phyloP scores from a whole-genome alignment of 768 basidiomycete genomes.

The Boletellus sp. region DNA sequence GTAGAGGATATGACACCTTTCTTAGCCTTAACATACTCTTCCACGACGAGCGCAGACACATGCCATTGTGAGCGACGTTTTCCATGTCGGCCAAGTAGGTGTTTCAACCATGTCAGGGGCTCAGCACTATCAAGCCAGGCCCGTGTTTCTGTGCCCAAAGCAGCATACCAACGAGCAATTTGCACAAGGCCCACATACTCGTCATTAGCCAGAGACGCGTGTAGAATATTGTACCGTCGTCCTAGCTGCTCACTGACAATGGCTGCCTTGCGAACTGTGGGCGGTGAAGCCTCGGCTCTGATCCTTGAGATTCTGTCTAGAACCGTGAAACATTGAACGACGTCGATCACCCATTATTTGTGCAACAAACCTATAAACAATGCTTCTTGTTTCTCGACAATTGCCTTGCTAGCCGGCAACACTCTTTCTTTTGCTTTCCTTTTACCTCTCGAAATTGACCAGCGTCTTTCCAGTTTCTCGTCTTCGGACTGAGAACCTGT shows the following conservation, averaged over 20 bases:
- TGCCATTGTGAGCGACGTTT: constrained; percentile 52
- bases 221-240: constrained; percentile 60
- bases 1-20: constrained; percentile 18
- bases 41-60: constrained; percentile 64
- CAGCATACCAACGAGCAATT: constrained; percentile 59
- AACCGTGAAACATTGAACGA: neutral
- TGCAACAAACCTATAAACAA: constrained; percentile 48
- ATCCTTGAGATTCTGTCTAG: constrained; percentile 59
- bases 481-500: constrained; percentile 52
- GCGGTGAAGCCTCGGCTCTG: constrained; percentile 44
- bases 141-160: constrained; percentile 44
- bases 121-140: constrained; percentile 60
- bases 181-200: constrained; percentile 43
- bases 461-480: constrained; percentile 55
- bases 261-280: constrained; percentile 59
- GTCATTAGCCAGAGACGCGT: constrained; percentile 33
- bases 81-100: constrained; percentile 48
- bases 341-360: constrained; percentile 1
- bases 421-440: constrained; percentile 54
- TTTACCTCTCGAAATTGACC: constrained; percentile 53
- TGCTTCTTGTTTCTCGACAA: constrained; percentile 58
- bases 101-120: constrained; percentile 72
- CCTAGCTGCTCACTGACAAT: constrained; percentile 63
- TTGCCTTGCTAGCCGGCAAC: constrained; percentile 37
- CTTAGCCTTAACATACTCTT: constrained; percentile 56